A percentile compares a stretch with the other conserved stretches of the same genome.
Conservation (phyloP, 2,329 filamentous ascomycete genomes). For the Aphanoascus verrucosus region DNA sequence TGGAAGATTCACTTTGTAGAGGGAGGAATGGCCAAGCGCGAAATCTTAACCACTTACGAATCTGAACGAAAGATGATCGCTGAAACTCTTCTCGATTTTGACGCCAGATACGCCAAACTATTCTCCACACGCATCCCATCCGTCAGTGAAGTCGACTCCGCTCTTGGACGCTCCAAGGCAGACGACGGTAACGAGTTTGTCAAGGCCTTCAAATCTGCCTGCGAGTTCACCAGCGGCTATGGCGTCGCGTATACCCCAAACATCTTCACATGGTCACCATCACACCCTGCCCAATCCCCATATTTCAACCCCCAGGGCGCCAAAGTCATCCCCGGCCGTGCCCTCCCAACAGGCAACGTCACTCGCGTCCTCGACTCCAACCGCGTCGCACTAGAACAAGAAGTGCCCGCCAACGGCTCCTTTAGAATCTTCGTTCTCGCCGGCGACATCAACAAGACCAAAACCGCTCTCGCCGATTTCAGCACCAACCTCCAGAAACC, state of each 20-base stretch:
- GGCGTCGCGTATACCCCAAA: conserved; percentile 79
- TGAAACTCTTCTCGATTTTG: conserved; percentile 73
- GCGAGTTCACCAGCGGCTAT: conserved; percentile 87
- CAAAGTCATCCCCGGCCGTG: conserved; percentile 60
- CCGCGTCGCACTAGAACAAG: conserved; percentile 79
- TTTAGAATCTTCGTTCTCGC: conserved; percentile 81
- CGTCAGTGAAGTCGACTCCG: conserved; percentile 60
- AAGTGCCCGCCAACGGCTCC: conserved; percentile 76
- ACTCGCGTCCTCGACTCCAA: conserved; percentile 83
- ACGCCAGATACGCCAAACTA: conserved; percentile 78
- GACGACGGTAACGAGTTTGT: conserved; percentile 60
- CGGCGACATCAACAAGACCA: conserved; percentile 52
- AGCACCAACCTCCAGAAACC: conserved; percentile 53
- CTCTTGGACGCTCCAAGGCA: conserved; percentile 36
- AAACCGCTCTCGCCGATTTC: conserved; percentile 58
- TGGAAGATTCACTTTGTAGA: conserved; percentile 96
- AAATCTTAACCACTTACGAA: conserved; percentile 74
- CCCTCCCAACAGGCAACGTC: conserved; percentile 68
- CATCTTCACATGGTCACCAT: conserved; percentile 67
- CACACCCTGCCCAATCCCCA: conserved; percentile 59
- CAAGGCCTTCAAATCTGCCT: conserved; percentile 79
- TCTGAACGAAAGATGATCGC: conserved; percentile 74
- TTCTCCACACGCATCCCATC: conserved; percentile 72
- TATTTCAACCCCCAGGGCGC: conserved; percentile 57
- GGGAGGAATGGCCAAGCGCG: conserved; percentile 63